Evolutionary conservation across 768 basidiomycete genomes (phyloP).

Genomic region (Chalciporus chontae): DNA sequence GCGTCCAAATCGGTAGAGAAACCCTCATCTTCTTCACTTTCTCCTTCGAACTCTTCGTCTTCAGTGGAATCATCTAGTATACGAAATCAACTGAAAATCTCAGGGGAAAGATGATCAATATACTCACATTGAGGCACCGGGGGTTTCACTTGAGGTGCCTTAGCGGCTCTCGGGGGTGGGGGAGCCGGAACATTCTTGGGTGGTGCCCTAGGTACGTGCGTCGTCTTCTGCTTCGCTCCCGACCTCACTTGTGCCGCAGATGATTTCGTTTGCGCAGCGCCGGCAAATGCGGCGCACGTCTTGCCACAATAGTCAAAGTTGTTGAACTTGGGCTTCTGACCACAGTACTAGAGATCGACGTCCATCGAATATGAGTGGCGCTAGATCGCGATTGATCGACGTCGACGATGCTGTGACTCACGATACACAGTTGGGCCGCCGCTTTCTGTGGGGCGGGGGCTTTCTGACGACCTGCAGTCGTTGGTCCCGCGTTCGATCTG

Average conservation of each 20-base stretch:
- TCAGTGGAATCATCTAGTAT: conserved; percentile 24
- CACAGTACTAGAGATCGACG: conserved; percentile 39
- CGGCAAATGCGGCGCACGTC: conserved; percentile 55
- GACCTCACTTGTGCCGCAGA: conserved; percentile 10
- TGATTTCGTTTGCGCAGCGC: conserved; percentile 20
- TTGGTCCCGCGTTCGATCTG: conserved; percentile 11
- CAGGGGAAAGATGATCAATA: conserved; percentile 4
- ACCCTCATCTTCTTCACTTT: conserved; percentile 19
- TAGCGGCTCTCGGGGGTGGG: conserved; percentile 12
- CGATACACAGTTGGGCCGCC: conserved; percentile 22
- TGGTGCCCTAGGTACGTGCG: conserved; percentile 8
- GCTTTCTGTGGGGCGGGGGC: conserved; percentile 16
- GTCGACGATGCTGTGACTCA: conserved; percentile 20
- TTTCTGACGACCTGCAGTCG: conserved; percentile 12
- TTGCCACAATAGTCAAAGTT: conserved; percentile 63
- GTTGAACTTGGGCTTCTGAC: conserved; percentile 59
- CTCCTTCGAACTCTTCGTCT: conserved; percentile 23
- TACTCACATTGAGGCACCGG: conserved; percentile 21
- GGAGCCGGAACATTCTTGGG: conserved; percentile 3
- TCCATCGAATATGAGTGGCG: conserved; percentile 18
- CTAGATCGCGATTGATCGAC: conserved; percentile 28
- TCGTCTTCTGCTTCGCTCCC: conserved; percentile 19
- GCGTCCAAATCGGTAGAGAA: conserved; percentile 29
- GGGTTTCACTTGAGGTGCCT: conserved; percentile 11
- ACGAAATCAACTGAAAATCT: conserved; percentile 9